Conservation (phyloP, 2,329 filamentous ascomycete species). For the Fusarium austroafricanum region DNA sequence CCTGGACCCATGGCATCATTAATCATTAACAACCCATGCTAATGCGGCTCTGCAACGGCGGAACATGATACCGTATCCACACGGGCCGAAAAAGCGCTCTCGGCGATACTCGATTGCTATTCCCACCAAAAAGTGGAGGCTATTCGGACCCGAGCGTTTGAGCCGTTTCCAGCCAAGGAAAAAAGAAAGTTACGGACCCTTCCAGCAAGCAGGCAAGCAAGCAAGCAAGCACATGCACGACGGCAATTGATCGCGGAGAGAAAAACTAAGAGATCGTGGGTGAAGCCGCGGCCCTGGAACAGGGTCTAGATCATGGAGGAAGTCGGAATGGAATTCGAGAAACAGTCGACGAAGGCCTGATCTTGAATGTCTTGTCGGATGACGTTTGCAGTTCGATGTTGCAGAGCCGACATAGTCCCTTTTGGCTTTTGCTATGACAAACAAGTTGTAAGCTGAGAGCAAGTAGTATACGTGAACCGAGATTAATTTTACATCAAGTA, state of each 20-base stretch:
- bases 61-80: slow-evolving; percentile 22
- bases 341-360: slow-evolving; percentile 28
- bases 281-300: slow-evolving; percentile 22
- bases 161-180: slow-evolving; percentile 9
- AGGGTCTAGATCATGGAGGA: slow-evolving; percentile 18
- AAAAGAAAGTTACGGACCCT: slow-evolving; percentile 16
- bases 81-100: slow-evolving; percentile 31
- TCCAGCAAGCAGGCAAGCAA: background rate
- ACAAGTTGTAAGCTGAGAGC: background rate
- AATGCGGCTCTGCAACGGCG: slow-evolving; percentile 36
- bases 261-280: slow-evolving; percentile 16
- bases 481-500: slow-evolving; percentile 14
- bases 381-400: slow-evolving; percentile 7
- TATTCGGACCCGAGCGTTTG: slow-evolving; percentile 27
- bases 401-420: background rate
- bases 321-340: background rate
- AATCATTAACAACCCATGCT: slow-evolving; percentile 2
- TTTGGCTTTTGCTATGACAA: background rate
- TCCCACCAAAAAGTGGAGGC: slow-evolving; percentile 21
- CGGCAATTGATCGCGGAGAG: slow-evolving; percentile 25
- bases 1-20: slow-evolving; percentile 17
- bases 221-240: slow-evolving; percentile 8
- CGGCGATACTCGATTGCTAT: slow-evolving; percentile 27
- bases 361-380: slow-evolving; percentile 1
- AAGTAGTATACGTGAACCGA: slow-evolving; percentile 12